Percentiles rank a stretch among this genome's conserved stretches.
Conservation (phyloP, 306 rosid genomes). For the Vigna hirtella region DNA sequence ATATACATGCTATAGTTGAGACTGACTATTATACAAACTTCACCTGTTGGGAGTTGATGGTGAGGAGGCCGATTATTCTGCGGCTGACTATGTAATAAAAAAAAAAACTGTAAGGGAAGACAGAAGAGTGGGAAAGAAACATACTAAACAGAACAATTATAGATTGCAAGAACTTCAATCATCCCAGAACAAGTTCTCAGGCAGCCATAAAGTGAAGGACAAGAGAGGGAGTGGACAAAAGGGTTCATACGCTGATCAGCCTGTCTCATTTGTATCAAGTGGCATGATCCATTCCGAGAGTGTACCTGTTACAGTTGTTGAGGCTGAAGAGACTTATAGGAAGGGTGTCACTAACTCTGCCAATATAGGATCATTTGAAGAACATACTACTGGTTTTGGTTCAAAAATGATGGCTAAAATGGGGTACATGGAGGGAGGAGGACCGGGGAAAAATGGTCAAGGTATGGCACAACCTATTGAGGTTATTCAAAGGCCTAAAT, state of each 20-base stretch:
- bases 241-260: conserved; percentile 67
- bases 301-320: conserved; percentile 45
- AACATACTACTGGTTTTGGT: conserved; percentile 92
- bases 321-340: conserved; percentile 50
- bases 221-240: conserved; percentile 55
- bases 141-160: conserved; percentile 50
- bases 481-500: conserved; percentile 83
- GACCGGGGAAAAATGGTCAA: conserved; percentile 88
- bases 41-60: conserved; percentile 74
- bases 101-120: conserved; percentile 46
- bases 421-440: conserved; percentile 86
- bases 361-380: conserved; percentile 73
- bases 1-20: conserved; percentile 21
- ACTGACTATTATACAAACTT: conserved; percentile 31
- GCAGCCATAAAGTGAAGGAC: conserved; percentile 57
- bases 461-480: conserved; percentile 83
- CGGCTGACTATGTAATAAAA: conserved; percentile 46
- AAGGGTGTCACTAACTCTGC: conserved; percentile 49
- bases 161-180: conserved; percentile 47
- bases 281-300: conserved; percentile 65
- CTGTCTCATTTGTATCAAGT: conserved; percentile 80
- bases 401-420: conserved; percentile 97
- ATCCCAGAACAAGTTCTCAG: conserved; percentile 37
- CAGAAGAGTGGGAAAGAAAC: conserved; percentile 56
- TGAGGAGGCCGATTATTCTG: conserved; percentile 72